Percentiles rank a stretch among this genome's conserved stretches.
Evolutionary conservation across 495 filamentous ascomycete species (phyloP).

Genomic region (Trichoderma gamsii): DNA sequence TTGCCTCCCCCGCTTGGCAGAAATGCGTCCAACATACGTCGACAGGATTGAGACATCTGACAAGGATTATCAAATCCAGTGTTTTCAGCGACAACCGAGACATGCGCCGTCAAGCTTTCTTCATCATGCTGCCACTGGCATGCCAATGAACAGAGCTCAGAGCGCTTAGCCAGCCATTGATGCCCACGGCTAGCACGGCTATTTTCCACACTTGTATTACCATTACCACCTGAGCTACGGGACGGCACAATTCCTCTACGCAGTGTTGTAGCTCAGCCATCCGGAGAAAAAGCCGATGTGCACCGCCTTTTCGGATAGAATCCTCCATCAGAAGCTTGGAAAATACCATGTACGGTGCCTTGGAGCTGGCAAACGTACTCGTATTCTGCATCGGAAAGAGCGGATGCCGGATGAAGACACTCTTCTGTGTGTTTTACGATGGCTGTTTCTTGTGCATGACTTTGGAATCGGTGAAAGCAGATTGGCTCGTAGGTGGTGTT

Average conservation of each 20-base stretch:
- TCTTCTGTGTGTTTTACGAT: not conserved
- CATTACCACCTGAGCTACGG: too few relatives aligned
- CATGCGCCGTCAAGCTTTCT: conserved; percentile 4
- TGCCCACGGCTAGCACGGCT: too few relatives aligned
- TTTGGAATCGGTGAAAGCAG: not conserved
- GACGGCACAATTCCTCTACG: too few relatives aligned
- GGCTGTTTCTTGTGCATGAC: not conserved
- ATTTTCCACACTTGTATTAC: too few relatives aligned
- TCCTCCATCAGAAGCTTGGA: too few relatives aligned
- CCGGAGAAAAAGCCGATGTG: not conserved
- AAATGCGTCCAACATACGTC: too few relatives aligned
- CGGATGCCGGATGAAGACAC: not conserved
- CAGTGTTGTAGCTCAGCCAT: not conserved
- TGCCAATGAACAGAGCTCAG: not conserved
- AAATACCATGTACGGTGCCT: not conserved
- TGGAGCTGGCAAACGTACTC: not conserved
- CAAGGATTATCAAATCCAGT: not conserved
- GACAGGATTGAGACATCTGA: too few relatives aligned
- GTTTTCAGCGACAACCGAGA: not conserved
- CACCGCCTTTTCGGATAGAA: not conserved
- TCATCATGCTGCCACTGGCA: not conserved
- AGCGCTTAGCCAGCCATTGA: too few relatives aligned
- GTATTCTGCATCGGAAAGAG: not conserved
- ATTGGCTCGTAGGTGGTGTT: not conserved
- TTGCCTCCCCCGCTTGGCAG: too few relatives aligned